Evolutionary conservation across 257 asterid genomes (phyloP).

Genomic region (Ilex aquifolium): DNA sequence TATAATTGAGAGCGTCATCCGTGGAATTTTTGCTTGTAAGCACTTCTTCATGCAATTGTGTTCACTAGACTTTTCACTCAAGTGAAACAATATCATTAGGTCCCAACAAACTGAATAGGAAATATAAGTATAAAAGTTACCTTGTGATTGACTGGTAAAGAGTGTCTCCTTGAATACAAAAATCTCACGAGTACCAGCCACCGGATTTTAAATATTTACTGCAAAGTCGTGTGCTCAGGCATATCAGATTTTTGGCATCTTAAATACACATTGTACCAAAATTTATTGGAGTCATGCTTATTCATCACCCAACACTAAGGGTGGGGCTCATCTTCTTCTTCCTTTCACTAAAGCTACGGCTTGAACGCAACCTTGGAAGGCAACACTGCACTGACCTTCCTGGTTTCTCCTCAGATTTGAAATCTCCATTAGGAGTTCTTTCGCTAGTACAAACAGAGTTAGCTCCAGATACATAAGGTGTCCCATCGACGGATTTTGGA

Average conservation of each 20-base stretch:
- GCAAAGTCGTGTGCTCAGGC: too few species aligned
- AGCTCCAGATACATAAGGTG: constrained; percentile 28
- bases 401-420: constrained; percentile 14
- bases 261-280: constrained; percentile 21
- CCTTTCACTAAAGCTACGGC: constrained; percentile 45
- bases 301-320: constrained; percentile 12
- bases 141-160: too few species aligned
- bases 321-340: constrained; percentile 36
- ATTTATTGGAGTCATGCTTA: background rate
- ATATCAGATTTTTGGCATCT: constrained; percentile 3
- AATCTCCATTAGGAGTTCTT: constrained; percentile 25
- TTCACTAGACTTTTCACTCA: too few species aligned
- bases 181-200: too few species aligned
- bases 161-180: too few species aligned
- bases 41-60: too few species aligned
- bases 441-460: constrained; percentile 28
- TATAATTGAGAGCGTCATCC: too few species aligned
- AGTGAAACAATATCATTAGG: too few species aligned
- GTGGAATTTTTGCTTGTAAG: too few species aligned
- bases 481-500: constrained; percentile 21
- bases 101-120: too few species aligned
- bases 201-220: too few species aligned
- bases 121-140: too few species aligned
- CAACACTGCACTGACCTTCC: constrained; percentile 45
- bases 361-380: constrained; percentile 54